These are phyloP conservation scores for Zymoseptoria tritici DNA, from an alignment of 2,329 filamentous ascomycete species.

Conservation along the genomic window DNA sequence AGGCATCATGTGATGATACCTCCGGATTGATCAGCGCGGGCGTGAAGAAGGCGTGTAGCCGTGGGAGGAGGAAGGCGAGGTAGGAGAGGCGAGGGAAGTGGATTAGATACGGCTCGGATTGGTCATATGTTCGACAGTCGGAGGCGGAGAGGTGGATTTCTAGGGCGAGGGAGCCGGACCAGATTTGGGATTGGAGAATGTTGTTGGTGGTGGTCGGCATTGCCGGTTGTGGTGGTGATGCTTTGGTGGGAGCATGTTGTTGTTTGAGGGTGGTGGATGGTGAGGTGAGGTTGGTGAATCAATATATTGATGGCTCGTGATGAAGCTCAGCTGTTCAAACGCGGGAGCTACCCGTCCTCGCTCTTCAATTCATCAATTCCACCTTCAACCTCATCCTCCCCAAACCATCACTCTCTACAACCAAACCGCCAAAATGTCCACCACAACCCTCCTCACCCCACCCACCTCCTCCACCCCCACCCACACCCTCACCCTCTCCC, in stretches of 20 bases:
- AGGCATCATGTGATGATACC: slow-evolving; percentile 46
- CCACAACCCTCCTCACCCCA: slow-evolving; percentile 23
- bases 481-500: slow-evolving; percentile 41
- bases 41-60: slow-evolving; percentile 56
- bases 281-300: too few species aligned
- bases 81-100: slow-evolving; percentile 60
- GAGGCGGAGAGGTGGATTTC: slow-evolving; percentile 52
- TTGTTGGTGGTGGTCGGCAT: slow-evolving; percentile 19
- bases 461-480: slow-evolving; percentile 34
- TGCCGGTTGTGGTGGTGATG: slow-evolving; percentile 8
- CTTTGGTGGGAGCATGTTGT: slow-evolving; percentile 1
- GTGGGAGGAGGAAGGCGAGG: slow-evolving; percentile 57
- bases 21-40: slow-evolving; percentile 51
- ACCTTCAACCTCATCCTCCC: background rate
- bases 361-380: background rate
- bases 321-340: background rate
- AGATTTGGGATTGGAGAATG: slow-evolving; percentile 45
- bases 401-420: background rate
- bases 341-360: background rate
- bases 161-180: slow-evolving; percentile 53
- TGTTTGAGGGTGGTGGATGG: too few species aligned
- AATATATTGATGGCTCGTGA: background rate
- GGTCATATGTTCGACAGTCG: slow-evolving; percentile 54
- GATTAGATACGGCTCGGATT: slow-evolving; percentile 55
- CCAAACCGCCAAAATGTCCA: slow-evolving; percentile 12